Evolutionary conservation across 163 green algal species (phyloP).

Genomic region (Prototheca cutis): DNA sequence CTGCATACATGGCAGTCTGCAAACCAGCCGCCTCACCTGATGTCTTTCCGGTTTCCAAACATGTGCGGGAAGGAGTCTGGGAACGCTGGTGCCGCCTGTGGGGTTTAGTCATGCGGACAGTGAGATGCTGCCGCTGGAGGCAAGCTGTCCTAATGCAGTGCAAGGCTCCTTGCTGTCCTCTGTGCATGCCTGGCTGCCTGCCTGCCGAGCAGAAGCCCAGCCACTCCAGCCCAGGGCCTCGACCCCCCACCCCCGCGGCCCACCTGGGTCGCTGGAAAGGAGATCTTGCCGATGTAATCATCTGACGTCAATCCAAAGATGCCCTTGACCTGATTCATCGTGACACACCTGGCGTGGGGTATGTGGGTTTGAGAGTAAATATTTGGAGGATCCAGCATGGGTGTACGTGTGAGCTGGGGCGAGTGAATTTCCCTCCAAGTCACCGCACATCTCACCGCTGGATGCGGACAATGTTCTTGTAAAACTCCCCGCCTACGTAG

Average conservation of each 20-base stretch:
- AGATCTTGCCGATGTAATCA: constrained; percentile 92
- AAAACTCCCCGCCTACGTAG: constrained; percentile 88
- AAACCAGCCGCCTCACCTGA: constrained; percentile 60
- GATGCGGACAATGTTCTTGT: constrained; percentile 86
- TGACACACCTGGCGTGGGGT: constrained; percentile 40
- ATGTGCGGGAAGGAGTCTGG: constrained; percentile 92
- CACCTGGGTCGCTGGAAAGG: constrained; percentile 79
- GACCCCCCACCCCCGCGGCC: constrained; percentile 1
- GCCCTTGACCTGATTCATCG: constrained; percentile 69
- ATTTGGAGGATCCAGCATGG: too few relatives aligned
- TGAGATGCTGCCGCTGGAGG: too few relatives aligned
- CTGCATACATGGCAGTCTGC: too few relatives aligned
- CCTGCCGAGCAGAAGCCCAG: too few relatives aligned
- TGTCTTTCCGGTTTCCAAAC: constrained; percentile 72
- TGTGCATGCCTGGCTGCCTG: too few relatives aligned
- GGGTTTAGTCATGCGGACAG: too few relatives aligned
- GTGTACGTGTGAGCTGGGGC: too few relatives aligned
- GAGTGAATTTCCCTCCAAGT: too few relatives aligned
- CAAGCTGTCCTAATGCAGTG: too few relatives aligned
- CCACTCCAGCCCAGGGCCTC: too few relatives aligned
- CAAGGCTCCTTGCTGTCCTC: too few relatives aligned
- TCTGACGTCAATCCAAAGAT: constrained; percentile 92
- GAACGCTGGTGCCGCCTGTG: constrained; percentile 85
- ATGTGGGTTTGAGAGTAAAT: too few relatives aligned
- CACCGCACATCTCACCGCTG: constrained; percentile 63